These are phyloP conservation scores for Fusarium pininemorale DNA, from an alignment of 2,329 filamentous ascomycete genomes.

Conservation along the genomic window DNA sequence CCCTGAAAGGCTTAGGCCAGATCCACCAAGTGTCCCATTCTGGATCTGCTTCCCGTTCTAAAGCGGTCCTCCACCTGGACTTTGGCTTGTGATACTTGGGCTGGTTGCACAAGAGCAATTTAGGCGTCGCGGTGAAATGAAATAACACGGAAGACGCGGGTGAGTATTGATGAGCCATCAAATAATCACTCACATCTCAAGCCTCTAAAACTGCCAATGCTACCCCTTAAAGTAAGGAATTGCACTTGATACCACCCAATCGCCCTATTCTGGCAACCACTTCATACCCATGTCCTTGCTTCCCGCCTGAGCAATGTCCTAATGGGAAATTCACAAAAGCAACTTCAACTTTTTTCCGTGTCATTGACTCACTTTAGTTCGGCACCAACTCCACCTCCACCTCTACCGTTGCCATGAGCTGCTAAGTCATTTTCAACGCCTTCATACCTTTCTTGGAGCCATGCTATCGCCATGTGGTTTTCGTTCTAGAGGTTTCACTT, in stretches of 20 bases:
- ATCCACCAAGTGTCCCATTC: constrained; percentile 17
- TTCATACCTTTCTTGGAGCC: background rate
- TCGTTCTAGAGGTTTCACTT: background rate
- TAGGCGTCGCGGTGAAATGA: background rate
- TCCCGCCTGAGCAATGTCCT: constrained; percentile 10
- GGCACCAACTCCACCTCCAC: background rate
- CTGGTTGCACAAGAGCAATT: constrained; percentile 2
- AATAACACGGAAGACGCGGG: background rate
- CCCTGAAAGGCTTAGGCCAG: background rate
- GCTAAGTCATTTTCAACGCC: background rate
- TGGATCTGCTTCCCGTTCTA: constrained; percentile 7
- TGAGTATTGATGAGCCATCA: background rate
- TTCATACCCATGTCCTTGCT: constrained; percentile 41
- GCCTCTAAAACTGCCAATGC: background rate
- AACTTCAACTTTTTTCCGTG: constrained; percentile 5
- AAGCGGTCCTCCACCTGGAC: background rate
- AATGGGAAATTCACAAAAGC: constrained; percentile 18
- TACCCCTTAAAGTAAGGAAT: constrained; percentile 21
- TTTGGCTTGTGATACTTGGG: constrained; percentile 6
- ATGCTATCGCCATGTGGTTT: constrained; percentile 12
- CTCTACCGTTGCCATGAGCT: background rate
- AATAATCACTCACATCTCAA: background rate
- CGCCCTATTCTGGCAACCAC: constrained; percentile 16
- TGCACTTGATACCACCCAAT: constrained; percentile 17
- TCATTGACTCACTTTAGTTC: constrained; percentile 1